Percentiles rank a stretch among this genome's conserved stretches.
These are phyloP conservation scores for Acorus gramineus DNA, from an alignment of 106 monocot genomes.

Conservation along the genomic window DNA sequence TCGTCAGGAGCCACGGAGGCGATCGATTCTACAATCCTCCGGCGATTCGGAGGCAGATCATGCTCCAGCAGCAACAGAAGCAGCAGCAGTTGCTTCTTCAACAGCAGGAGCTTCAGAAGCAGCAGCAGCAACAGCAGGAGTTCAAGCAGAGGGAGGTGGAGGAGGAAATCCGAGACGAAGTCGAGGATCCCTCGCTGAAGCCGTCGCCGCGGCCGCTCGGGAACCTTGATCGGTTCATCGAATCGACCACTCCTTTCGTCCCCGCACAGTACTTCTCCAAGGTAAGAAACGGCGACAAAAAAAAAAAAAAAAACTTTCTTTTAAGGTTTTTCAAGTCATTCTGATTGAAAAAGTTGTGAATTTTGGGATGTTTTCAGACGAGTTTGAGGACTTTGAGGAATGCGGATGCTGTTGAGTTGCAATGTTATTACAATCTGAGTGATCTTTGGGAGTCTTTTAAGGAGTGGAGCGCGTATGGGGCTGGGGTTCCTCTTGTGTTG, in stretches of 20 bases:
- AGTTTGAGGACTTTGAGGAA: constrained; percentile 31
- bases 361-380: constrained; percentile 19
- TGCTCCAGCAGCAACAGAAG: constrained; percentile 26
- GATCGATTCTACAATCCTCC: constrained; percentile 74
- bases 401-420: constrained; percentile 17
- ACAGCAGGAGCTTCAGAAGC: neutral
- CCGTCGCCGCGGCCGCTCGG: constrained; percentile 30
- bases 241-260: constrained; percentile 57
- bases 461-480: constrained; percentile 71
- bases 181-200: constrained; percentile 48
- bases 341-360: neutral
- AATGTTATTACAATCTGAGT: constrained; percentile 38
- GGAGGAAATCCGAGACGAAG: constrained; percentile 34
- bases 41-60: constrained; percentile 24
- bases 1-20: constrained; percentile 29
- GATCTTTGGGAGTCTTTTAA: constrained; percentile 77
- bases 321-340: neutral
- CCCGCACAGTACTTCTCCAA: constrained; percentile 38
- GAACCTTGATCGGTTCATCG: constrained; percentile 64
- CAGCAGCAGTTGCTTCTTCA: constrained; percentile 8
- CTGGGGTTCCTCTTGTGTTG: constrained; percentile 52
- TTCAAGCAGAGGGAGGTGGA: constrained; percentile 2
- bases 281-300: constrained; percentile 17
- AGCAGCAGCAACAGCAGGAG: neutral
- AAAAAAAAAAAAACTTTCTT: neutral